These are phyloP conservation scores for Microdochium nivale DNA, from an alignment of 2,329 filamentous ascomycete genomes.

Conservation along the genomic window DNA sequence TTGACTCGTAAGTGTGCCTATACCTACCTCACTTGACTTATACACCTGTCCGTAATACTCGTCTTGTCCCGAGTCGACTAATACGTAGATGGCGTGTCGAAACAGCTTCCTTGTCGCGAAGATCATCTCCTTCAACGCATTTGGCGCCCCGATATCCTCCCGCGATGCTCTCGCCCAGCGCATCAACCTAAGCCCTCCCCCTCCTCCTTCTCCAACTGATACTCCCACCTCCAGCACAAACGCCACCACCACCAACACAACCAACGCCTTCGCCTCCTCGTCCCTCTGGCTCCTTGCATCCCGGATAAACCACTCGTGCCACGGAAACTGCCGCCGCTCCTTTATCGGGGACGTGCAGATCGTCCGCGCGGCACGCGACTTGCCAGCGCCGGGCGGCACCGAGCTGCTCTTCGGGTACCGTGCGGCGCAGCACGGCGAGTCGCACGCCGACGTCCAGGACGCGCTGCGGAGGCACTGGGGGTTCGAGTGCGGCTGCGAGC, in stretches of 20 bases:
- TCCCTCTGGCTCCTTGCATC: slow-evolving; percentile 41
- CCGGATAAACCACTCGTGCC: slow-evolving; percentile 43
- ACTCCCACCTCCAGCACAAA: too few species aligned
- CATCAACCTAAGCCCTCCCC: not conserved
- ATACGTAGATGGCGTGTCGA: too few species aligned
- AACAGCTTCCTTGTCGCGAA: slow-evolving; percentile 34
- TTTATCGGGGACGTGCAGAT: slow-evolving; percentile 48
- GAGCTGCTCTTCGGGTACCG: slow-evolving; percentile 37
- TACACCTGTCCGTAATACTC: too few species aligned
- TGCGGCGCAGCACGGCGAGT: slow-evolving; percentile 7
- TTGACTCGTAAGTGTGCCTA: slow-evolving; percentile 33
- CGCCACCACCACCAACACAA: slow-evolving; percentile 3
- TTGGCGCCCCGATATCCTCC: slow-evolving; percentile 22
- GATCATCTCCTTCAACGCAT: slow-evolving; percentile 33
- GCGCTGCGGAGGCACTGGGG: slow-evolving; percentile 23
- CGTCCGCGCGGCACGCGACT: slow-evolving; percentile 33
- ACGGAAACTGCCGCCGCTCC: slow-evolving; percentile 31
- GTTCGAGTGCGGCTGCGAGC: slow-evolving; percentile 30
- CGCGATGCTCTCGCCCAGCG: slow-evolving; percentile 1
- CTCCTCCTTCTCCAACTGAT: too few species aligned
- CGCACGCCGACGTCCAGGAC: slow-evolving; percentile 21
- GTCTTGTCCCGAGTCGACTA: too few species aligned
- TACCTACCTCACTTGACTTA: not conserved
- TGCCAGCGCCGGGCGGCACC: slow-evolving; percentile 29
- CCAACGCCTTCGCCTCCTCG: slow-evolving; percentile 10